These are phyloP conservation scores for Fusarium palustre DNA, from an alignment of 2,329 filamentous ascomycete genomes.

Conservation along the genomic window DNA sequence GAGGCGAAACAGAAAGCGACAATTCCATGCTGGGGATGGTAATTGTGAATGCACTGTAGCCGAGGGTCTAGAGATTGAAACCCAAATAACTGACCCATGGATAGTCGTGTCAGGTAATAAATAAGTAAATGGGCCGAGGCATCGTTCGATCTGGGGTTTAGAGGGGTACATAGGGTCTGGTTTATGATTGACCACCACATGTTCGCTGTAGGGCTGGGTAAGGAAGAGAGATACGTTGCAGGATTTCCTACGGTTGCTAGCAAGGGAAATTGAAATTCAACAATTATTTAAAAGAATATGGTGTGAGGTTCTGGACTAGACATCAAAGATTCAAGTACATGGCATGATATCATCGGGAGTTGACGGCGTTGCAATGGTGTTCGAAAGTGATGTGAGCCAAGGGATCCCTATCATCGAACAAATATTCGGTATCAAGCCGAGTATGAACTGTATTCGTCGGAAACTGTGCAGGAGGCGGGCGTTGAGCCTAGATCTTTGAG, in stretches of 20 bases:
- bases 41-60: background rate
- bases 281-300: slow-evolving; percentile 15
- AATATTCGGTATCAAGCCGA: slow-evolving; percentile 9
- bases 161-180: slow-evolving; percentile 2
- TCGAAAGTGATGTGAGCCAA: slow-evolving; percentile 10
- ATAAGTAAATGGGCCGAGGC: slow-evolving; percentile 40
- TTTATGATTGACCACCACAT: slow-evolving; percentile 2
- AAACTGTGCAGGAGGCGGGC: background rate
- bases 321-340: slow-evolving; percentile 2
- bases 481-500: slow-evolving; percentile 29
- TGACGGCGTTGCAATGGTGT: slow-evolving; percentile 10
- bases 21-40: slow-evolving; percentile 3
- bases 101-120: slow-evolving; percentile 32
- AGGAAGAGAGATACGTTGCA: slow-evolving; percentile 8
- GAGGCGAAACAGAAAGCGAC: slow-evolving; percentile 4
- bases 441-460: slow-evolving; percentile 7
- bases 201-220: slow-evolving; percentile 36
- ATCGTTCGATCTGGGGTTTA: slow-evolving; percentile 38
- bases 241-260: background rate
- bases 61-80: slow-evolving; percentile 11
- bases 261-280: slow-evolving; percentile 14
- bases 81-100: background rate
- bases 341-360: slow-evolving; percentile 32
- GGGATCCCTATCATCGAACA: background rate
- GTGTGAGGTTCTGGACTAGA: slow-evolving; percentile 8